These are phyloP conservation scores for Lactuca sativa DNA, from an alignment of 129 eudicot species.

Conservation along the genomic window DNA sequence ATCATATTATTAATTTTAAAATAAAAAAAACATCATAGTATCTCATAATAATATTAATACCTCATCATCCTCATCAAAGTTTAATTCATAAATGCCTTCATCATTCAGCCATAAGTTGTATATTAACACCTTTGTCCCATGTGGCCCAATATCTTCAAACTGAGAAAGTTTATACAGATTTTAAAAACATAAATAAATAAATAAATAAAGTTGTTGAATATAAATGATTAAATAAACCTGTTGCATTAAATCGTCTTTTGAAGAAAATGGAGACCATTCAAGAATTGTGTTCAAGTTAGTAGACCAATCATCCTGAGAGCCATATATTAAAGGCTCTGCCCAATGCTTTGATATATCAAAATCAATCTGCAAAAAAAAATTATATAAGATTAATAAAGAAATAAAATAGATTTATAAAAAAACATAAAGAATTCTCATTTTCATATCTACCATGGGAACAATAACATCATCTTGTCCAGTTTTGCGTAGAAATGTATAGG, in stretches of 20 bases:
- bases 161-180: not conserved
- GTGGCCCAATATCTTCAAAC: constrained; percentile 68
- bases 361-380: constrained; percentile 59
- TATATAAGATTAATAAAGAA: too few species aligned
- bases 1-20: too few species aligned
- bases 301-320: constrained; percentile 84
- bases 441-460: constrained; percentile 75
- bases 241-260: constrained; percentile 68
- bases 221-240: constrained; percentile 50
- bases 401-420: too few species aligned
- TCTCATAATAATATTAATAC: constrained; percentile 11
- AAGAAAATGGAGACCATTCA: constrained; percentile 87
- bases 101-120: constrained; percentile 72
- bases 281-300: constrained; percentile 76
- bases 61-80: constrained; percentile 75
- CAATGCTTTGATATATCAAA: constrained; percentile 78
- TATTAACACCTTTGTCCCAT: constrained; percentile 54
- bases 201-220: too few species aligned
- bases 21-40: too few species aligned
- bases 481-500: constrained; percentile 77
- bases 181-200: too few species aligned
- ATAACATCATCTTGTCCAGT: constrained; percentile 96
- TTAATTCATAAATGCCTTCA: constrained; percentile 80
- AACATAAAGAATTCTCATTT: too few species aligned
- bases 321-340: constrained; percentile 79